Evolutionary conservation across 768 basidiomycete genomes (phyloP).

Genomic region (Boletus sp.): DNA sequence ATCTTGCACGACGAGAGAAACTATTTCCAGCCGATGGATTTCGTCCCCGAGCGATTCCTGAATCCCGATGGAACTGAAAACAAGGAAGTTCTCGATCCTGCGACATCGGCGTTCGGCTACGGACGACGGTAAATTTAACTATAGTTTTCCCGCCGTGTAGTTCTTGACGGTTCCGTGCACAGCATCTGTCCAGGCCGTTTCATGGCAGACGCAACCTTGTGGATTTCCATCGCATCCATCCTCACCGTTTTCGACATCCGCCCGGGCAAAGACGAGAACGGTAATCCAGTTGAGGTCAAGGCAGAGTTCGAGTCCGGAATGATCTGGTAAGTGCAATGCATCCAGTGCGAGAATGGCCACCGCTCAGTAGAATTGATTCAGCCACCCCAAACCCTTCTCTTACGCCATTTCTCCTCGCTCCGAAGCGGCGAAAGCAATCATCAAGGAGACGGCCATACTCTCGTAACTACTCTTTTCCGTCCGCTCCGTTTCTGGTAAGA

Average conservation of each 20-base stretch:
- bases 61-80: constrained; percentile 37
- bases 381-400: constrained; percentile 33
- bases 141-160: not conserved
- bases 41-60: constrained; percentile 41
- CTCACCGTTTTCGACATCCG: constrained; percentile 29
- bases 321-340: constrained; percentile 26
- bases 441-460: constrained; percentile 29
- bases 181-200: constrained; percentile 44
- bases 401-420: constrained; percentile 33
- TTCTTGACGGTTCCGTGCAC: not conserved
- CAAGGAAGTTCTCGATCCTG: constrained; percentile 29
- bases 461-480: constrained; percentile 7
- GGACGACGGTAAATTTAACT: constrained; percentile 30
- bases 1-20: constrained; percentile 38
- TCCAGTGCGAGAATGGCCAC: not conserved
- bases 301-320: constrained; percentile 30
- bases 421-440: constrained; percentile 23
- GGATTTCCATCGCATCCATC: constrained; percentile 33
- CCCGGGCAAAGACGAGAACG: constrained; percentile 20
- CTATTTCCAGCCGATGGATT: constrained; percentile 35
- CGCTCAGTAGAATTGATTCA: constrained; percentile 10
- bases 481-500: not conserved
- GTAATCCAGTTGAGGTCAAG: constrained; percentile 16
- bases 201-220: constrained; percentile 42
- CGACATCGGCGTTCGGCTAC: constrained; percentile 34